Evolutionary conservation across 2,329 filamentous ascomycete genomes (phyloP).

Genomic region (Colletotrichum shisoi): DNA sequence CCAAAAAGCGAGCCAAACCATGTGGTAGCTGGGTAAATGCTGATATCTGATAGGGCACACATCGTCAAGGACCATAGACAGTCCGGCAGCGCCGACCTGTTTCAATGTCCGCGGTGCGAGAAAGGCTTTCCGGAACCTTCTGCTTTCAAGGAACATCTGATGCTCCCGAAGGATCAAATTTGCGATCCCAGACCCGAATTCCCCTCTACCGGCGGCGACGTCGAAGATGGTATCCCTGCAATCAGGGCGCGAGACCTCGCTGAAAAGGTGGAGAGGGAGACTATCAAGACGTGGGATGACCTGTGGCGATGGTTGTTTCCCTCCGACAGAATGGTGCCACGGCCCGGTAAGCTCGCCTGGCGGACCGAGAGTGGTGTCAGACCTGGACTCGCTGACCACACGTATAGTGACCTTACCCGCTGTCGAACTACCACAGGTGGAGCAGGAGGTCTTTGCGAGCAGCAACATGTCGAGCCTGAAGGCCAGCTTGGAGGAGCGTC

Average conservation of each 20-base stretch:
- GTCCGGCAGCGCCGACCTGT: conserved; percentile 48
- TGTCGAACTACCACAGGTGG: conserved; percentile 33
- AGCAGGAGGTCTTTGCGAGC: conserved; percentile 33
- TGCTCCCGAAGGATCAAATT: conserved; percentile 53
- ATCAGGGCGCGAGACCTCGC: conserved; percentile 3
- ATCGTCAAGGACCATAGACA: conserved; percentile 56
- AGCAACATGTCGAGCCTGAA: conserved; percentile 33
- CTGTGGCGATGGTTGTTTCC: conserved; percentile 31
- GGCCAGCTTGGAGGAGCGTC: conserved; percentile 32
- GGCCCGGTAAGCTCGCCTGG: conserved; percentile 18
- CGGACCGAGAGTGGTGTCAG: accelerated
- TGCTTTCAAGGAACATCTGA: conserved; percentile 51
- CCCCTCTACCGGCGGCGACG: neutral
- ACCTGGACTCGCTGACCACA: neutral
- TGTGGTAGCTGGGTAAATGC: neutral
- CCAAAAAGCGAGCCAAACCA: neutral
- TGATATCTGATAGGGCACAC: conserved; percentile 46
- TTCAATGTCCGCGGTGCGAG: conserved; percentile 53
- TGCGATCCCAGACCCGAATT: conserved; percentile 44
- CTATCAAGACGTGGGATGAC: conserved; percentile 27
- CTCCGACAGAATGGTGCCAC: conserved; percentile 11
- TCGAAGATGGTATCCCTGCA: conserved; percentile 26
- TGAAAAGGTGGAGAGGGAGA: neutral
- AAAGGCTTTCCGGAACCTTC: conserved; percentile 50
- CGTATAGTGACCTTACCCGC: conserved; percentile 14